phyloP scores from a whole-genome alignment of 306 rosid species.

The Vicia faba region DNA sequence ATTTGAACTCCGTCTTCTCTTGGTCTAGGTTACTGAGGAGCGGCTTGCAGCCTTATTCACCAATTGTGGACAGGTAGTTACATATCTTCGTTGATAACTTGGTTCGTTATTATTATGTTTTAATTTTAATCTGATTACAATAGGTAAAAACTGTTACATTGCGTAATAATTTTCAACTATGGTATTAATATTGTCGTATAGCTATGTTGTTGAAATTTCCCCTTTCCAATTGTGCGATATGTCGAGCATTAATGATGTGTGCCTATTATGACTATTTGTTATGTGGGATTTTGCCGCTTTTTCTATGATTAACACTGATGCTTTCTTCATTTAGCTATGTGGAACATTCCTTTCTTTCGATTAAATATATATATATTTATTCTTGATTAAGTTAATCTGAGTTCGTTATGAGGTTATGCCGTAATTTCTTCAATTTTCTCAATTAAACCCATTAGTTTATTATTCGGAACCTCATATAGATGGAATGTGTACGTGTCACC shows the following conservation, averaged over 20 bases:
- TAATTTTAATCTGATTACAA: not conserved
- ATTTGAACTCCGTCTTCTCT: conserved; percentile 31
- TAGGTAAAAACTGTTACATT: conserved; percentile 8
- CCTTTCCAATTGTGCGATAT: not conserved
- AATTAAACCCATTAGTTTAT: conserved; percentile 19
- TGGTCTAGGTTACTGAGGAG: conserved; percentile 92
- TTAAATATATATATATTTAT: conserved; percentile 18
- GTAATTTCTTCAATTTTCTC: conserved; percentile 5
- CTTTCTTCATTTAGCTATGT: not conserved
- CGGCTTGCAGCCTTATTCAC: conserved; percentile 92
- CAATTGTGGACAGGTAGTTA: conserved; percentile 84
- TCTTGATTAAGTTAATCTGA: conserved; percentile 3
- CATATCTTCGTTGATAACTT: conserved; percentile 15
- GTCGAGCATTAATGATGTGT: not conserved
- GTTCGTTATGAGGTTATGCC: conserved; percentile 8
- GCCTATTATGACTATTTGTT: not conserved
- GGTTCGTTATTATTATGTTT: not conserved
- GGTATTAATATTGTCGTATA: conserved; percentile 20
- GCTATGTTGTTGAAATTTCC: conserved; percentile 8
- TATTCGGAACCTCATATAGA: conserved; percentile 16
- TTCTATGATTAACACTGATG: not conserved
- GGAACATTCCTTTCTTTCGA: not conserved
- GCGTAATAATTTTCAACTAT: conserved; percentile 5
- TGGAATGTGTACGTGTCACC: not conserved
- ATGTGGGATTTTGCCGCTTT: not conserved